These are phyloP conservation scores for Imleria badia DNA, from an alignment of 768 basidiomycete genomes.

Conservation along the genomic window DNA sequence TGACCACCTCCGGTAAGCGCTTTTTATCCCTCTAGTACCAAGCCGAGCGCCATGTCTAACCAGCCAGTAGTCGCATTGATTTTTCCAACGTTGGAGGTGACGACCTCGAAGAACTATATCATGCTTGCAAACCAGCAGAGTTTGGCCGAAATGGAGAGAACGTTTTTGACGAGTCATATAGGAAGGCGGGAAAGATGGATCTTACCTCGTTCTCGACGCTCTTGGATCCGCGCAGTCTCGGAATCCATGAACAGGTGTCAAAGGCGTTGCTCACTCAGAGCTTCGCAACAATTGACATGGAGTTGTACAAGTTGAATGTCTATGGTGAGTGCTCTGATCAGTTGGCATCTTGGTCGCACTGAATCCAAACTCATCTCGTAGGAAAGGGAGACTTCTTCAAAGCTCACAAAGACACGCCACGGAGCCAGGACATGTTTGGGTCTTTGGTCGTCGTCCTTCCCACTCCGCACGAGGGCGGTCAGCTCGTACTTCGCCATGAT, in stretches of 20 bases:
- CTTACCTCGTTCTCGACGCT: conserved; percentile 35
- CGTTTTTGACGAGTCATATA: too few species aligned
- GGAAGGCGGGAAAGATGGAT: too few species aligned
- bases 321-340: conserved; percentile 34
- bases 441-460: conserved; percentile 54
- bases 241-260: conserved; percentile 2
- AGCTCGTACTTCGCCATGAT: conserved; percentile 8
- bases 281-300: conserved; percentile 4
- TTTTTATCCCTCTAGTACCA: background rate
- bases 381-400: conserved; percentile 11
- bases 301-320: conserved; percentile 49
- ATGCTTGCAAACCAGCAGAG: too few species aligned
- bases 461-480: conserved; percentile 22
- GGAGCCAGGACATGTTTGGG: conserved; percentile 42
- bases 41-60: background rate
- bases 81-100: background rate
- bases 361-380: background rate
- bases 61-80: background rate
- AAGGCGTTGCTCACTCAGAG: too few species aligned
- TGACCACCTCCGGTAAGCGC: background rate
- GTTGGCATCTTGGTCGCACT: background rate
- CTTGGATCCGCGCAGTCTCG: background rate
- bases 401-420: conserved; percentile 34
- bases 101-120: background rate
- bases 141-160: too few species aligned